Evolutionary conservation across 2,329 filamentous ascomycete species (phyloP), one percentile per base, ranked within the genome.

Genomic region (Penicillium sp.): DNA sequence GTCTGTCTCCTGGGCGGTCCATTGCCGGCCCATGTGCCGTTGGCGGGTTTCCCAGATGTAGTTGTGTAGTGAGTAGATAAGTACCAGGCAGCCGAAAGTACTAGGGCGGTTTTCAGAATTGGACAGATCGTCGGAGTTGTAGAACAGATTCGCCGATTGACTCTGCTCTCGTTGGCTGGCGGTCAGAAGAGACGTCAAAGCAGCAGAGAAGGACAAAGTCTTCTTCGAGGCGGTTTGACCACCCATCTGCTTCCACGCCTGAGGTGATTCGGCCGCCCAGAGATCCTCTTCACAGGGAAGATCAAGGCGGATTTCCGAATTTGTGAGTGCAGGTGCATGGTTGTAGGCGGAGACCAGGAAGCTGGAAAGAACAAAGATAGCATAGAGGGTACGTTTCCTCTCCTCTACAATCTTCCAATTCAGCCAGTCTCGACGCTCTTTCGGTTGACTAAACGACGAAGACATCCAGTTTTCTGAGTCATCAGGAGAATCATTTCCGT

Each of bases 1-100:
- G 58, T 97, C 90, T 0, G 88, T 95, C 69, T 97, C 91, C 57
- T 91, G 85, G 31, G 84, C 82, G 2, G 89, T 95, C 91, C 91
- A 96, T 43, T 88, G 77, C 54, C 88, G 84, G 59, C 87, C 89
- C 60, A 90, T 84, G 60, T 96, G 90, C 45, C 89, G 78, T 69
- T 95, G 90, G 22, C 91, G 80, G 0, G 90, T 96, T 70, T 97
- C 91, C 93, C 93, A 97, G 39, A 97, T 96, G 68, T 95, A 96
- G 60, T 96, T 96, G 71, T 97, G 93, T 22, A 97, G 76, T 3
- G 93, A 90, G 64, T 95, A 91, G 65, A 97, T 96, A 55, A 98
- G 73, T 6, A 96, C 79, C 28, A 96, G 76, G 65, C 89, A 95
- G 8, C 91, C 93, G 66, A 95, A 95, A 0, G 89, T 90, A 70